Evolutionary conservation across 805 yeast species (phyloP), one percentile per base, ranked within the genome.

Genomic region (Lipomyces anomalus): DNA sequence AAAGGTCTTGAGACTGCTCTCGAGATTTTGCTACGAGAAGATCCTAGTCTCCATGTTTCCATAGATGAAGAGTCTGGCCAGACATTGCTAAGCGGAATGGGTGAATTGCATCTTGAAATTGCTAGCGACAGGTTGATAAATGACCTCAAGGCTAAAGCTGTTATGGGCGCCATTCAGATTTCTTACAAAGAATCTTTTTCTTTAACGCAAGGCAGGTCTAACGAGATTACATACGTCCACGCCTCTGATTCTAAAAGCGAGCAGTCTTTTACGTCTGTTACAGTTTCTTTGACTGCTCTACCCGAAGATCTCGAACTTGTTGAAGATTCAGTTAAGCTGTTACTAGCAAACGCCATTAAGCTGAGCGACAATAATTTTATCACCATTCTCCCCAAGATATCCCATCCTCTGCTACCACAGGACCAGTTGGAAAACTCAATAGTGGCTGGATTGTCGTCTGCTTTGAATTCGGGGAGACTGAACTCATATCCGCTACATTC

Each of bases 91-190:
- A 80, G 95, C 17, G 98, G 98, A 26, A 90, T 90, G 97, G 98
- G 98, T 34, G 97, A 92, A 60, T 71, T 92, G 39, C 98, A 92
- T 66, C 71, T 92, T 40, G 97, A 92, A 56, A 88, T 92, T 54
- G 84, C 92, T 1, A 73, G 72, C 39, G 92, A 86, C 57, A 71
- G 97, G 44, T 71, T 88, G 35, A 66, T 85, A n/a, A 76, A 75
- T 35, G 95, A 87, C 47, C 72, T 88, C 73, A 82, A 82, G 61
- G 95, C 95, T 2, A 79, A 81, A 45, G 83, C 85, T 1, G 80
- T 80, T 26, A 72, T 87, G 33, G 88, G 96, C 38, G 80, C 81
- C 42, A 85, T 92, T 18, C 85, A 80, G 68, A 95, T 92, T 4
- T 84, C 97, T 0, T 90, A 84, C 63, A 87, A 85, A 60, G 98